phyloP scores from a whole-genome alignment of 768 basidiomycete species.

The Pholiota conissans region DNA sequence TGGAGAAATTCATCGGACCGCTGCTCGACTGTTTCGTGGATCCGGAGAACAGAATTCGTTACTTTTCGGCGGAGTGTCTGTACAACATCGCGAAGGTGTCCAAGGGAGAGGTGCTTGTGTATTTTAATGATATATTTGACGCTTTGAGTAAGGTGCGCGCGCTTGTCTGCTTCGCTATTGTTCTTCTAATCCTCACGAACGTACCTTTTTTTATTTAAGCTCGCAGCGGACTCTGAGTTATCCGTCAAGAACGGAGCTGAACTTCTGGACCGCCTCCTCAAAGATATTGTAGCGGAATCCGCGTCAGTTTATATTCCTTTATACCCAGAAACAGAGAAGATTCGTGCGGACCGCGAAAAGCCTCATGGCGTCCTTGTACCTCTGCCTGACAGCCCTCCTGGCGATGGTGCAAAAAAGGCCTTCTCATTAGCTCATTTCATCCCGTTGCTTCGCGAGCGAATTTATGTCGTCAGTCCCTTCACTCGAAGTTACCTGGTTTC shows the following conservation, averaged over 20 bases:
- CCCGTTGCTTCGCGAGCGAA: constrained; percentile 88
- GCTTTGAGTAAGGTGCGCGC: constrained; percentile 88
- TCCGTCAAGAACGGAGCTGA: constrained; percentile 99
- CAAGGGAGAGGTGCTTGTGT: constrained; percentile 93
- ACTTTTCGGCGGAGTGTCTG: constrained; percentile 96
- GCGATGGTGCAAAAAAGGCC: constrained; percentile 61
- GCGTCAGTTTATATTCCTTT: constrained; percentile 93
- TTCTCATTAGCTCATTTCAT: constrained; percentile 96
- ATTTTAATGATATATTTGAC: constrained; percentile 99
- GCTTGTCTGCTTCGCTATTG: background rate
- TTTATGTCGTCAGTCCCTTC: constrained; percentile 94
- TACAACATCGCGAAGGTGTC: constrained; percentile 99
- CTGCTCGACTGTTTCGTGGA: constrained; percentile 92
- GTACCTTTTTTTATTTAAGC: constrained; percentile 55
- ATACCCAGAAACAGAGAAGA: constrained; percentile 76
- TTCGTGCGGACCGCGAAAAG: constrained; percentile 58
- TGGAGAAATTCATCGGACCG: constrained; percentile 89
- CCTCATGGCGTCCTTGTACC: constrained; percentile 63
- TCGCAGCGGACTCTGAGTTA: constrained; percentile 91
- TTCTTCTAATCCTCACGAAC: background rate
- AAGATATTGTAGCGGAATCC: constrained; percentile 96
- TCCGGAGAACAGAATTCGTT: constrained; percentile 90
- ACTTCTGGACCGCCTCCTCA: constrained; percentile 92
- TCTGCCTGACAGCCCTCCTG: constrained; percentile 51
- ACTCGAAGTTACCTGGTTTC: constrained; percentile 95